These are phyloP conservation scores for Persicaria maculosa DNA, from an alignment of 148 eudicot species.

Conservation along the genomic window DNA sequence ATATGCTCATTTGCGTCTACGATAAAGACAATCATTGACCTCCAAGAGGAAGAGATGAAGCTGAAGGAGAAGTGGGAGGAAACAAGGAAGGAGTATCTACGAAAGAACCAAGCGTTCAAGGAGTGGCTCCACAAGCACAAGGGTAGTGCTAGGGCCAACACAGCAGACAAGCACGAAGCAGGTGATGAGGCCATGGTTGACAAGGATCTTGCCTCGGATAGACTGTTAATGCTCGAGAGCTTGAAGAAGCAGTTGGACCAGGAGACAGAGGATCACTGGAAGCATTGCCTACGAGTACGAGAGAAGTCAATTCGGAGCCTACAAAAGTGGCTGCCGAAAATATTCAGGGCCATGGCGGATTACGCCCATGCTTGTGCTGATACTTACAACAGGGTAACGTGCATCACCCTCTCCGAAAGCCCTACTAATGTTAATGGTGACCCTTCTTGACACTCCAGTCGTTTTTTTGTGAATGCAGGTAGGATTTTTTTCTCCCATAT, in stretches of 20 bases:
- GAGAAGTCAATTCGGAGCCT: slow-evolving; percentile 68
- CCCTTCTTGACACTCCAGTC: too few relatives aligned
- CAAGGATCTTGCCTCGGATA: slow-evolving; percentile 50
- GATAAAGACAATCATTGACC: slow-evolving; percentile 47
- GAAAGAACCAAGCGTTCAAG: slow-evolving; percentile 60
- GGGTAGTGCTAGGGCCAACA: slow-evolving; percentile 23
- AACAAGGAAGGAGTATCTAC: slow-evolving; percentile 52
- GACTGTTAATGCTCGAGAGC: slow-evolving; percentile 51
- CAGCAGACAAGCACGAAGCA: slow-evolving; percentile 30
- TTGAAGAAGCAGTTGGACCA: slow-evolving; percentile 70
- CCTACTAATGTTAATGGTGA: too few relatives aligned
- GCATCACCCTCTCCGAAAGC: slow-evolving; percentile 8
- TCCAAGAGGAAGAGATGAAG: slow-evolving; percentile 79
- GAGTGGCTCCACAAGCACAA: slow-evolving; percentile 70
- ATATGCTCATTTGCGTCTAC: slow-evolving; percentile 61
- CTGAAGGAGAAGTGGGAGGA: slow-evolving; percentile 68
- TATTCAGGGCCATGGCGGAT: slow-evolving; percentile 66
- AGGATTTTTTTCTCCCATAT: too few relatives aligned
- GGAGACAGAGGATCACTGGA: slow-evolving; percentile 57
- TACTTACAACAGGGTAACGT: slow-evolving; percentile 44
- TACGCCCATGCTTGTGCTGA: slow-evolving; percentile 51
- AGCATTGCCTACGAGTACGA: slow-evolving; percentile 67
- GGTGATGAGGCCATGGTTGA: slow-evolving; percentile 23
- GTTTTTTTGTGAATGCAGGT: too few relatives aligned
- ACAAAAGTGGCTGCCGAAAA: slow-evolving; percentile 66